Percentiles rank a stretch among this genome's conserved stretches.
Evolutionary conservation across 106 monocot genomes (phyloP).

Genomic region (Apostasia shenzhenica): DNA sequence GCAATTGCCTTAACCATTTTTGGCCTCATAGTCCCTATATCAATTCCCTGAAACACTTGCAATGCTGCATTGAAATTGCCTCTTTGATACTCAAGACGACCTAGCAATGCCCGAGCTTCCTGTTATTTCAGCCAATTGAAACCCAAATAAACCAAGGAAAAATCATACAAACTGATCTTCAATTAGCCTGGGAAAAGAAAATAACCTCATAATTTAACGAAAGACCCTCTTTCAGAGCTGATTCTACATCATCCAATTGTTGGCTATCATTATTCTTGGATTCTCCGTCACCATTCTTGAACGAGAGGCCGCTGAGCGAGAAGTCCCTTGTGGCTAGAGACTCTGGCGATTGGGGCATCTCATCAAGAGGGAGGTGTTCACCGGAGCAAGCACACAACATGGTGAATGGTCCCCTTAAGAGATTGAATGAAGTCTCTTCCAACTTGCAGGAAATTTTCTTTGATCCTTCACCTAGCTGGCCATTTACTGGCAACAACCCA

Average conservation of each 20-base stretch:
- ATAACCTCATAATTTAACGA: conserved; percentile 89
- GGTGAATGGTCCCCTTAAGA: neutral
- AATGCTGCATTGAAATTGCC: conserved; percentile 86
- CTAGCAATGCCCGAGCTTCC: conserved; percentile 88
- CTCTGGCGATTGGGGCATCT: conserved; percentile 63
- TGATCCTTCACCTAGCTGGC: too few species aligned
- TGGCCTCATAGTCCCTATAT: conserved; percentile 45
- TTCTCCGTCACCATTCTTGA: conserved; percentile 48
- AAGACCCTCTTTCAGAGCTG: conserved; percentile 59
- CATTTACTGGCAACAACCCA: too few species aligned
- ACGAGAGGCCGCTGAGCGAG: conserved; percentile 59
- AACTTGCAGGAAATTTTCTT: neutral
- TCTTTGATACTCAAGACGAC: conserved; percentile 76
- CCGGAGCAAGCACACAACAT: conserved; percentile 91
- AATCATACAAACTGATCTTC: neutral
- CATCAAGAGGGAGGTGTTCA: conserved; percentile 72
- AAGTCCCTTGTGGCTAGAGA: conserved; percentile 81
- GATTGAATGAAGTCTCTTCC: neutral
- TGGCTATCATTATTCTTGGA: conserved; percentile 42
- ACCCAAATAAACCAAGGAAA: neutral
- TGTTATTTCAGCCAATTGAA: conserved; percentile 5
- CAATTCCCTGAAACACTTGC: conserved; percentile 88
- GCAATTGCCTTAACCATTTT: conserved; percentile 62
- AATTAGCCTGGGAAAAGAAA: neutral
- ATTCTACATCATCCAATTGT: conserved; percentile 76